Evolutionary conservation across 2,329 filamentous ascomycete species (phyloP), one percentile per base, ranked within the genome.

Genomic region (Monilinia vaccinii-corymbosi): DNA sequence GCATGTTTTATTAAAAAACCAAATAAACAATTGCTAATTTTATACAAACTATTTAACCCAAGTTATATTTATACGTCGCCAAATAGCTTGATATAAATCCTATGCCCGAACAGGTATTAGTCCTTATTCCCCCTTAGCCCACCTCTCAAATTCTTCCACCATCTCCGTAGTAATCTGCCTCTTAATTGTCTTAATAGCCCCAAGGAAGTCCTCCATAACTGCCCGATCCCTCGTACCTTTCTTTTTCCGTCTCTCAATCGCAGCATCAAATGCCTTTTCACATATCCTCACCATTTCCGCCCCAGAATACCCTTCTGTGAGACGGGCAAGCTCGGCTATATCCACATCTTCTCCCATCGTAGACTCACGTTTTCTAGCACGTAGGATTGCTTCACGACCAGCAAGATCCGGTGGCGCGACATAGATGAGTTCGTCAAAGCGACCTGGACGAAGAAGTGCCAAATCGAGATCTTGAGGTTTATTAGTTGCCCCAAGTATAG

Each of bases 401-500:
- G 82, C 76, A 49, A 80, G 75, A 69, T 90, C 86, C 0, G 93
- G 93, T 4, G 90, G 88, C 0, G 89, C 88, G 47, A 97, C 89
- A 72, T 96, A 96, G 49, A 96, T 81, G 38, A 91, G 80, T 65
- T 87, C 83, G 69, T 96, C 91, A 72, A 97, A 89, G 32, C 93
- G 83, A 1, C 93, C 93, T 0, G 91, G 88, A 0, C 93, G 84
- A 70, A 96, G 82, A 38, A 97, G 79, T 0, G 93, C 93, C 0
- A 89, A 83, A 71, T 97, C 93, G 23, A 97, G 81, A 1, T 86
- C 81, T 68, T 96, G 88, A 0, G 93, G 93, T 57, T 90, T 85
- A 75, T 97, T 97, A 0, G 93, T 97, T 2, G 93, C 93, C 0
- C 90, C 93, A 21, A 97, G 82, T 16, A 97, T 87, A 61, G 95